A percentile compares a stretch with the other conserved stretches of the same genome.
Evolutionary conservation across 106 monocot species (phyloP).

Genomic region (Acorus gramineus): DNA sequence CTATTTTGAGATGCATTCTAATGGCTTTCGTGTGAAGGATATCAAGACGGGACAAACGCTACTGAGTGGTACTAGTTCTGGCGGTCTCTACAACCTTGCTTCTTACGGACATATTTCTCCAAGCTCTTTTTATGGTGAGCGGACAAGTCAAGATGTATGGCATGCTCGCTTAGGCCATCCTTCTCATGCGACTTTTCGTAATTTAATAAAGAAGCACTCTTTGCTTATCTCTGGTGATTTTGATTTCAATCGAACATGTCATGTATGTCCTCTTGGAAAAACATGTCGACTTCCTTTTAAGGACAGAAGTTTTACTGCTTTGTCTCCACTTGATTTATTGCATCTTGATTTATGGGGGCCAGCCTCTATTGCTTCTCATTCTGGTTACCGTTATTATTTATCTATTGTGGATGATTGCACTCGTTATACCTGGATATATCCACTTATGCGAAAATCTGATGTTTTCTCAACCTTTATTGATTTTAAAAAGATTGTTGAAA

Average conservation of each 20-base stretch:
- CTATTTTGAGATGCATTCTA: too few species aligned
- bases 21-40: too few species aligned
- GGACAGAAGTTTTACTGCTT: neutral
- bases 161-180: too few species aligned
- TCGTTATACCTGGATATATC: slow-evolving; percentile 2
- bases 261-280: neutral
- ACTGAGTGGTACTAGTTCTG: too few species aligned
- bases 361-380: neutral
- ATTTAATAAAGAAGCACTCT: too few species aligned
- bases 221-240: too few species aligned
- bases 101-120: too few species aligned
- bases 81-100: too few species aligned
- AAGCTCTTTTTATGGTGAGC: too few species aligned
- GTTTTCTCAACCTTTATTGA: neutral
- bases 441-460: neutral
- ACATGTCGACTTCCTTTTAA: neutral
- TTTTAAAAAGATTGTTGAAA: neutral
- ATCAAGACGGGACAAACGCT: too few species aligned
- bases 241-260: neutral
- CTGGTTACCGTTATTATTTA: neutral
- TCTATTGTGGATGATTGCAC: slow-evolving; percentile 5
- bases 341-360: slow-evolving; percentile 1
- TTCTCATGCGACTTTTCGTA: too few species aligned
- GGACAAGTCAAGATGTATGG: too few species aligned
- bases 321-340: neutral